These are phyloP conservation scores for Carpinus viminea DNA, from an alignment of 306 rosid species.

Conservation along the genomic window DNA sequence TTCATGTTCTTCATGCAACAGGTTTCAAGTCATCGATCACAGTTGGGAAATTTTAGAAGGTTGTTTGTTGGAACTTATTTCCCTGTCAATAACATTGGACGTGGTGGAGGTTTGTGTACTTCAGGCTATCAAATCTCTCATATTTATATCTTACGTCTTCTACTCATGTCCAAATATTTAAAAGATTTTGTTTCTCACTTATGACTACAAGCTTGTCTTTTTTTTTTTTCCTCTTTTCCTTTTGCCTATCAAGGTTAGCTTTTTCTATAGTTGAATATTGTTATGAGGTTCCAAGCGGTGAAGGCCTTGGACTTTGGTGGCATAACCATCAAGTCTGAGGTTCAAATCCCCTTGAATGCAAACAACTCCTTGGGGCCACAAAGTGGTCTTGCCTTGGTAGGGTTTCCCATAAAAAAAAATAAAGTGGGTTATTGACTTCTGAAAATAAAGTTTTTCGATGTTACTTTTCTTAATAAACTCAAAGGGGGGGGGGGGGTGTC, in stretches of 20 bases:
- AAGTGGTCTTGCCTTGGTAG: too few species aligned
- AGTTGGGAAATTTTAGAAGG: conserved; percentile 38
- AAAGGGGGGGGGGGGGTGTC: too few species aligned
- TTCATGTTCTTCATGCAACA: conserved; percentile 38
- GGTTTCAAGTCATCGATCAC: conserved; percentile 56
- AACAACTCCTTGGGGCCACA: too few species aligned
- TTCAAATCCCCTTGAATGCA: too few species aligned
- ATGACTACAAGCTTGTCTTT: neutral
- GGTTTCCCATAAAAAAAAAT: too few species aligned
- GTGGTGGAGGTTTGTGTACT: conserved; percentile 45
- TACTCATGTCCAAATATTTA: neutral
- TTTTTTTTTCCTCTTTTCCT: neutral
- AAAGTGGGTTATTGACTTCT: too few species aligned
- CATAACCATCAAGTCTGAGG: too few species aligned
- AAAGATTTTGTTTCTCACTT: neutral
- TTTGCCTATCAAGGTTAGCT: neutral
- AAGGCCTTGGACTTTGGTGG: neutral
- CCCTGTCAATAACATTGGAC: conserved; percentile 39
- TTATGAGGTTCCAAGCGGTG: neutral
- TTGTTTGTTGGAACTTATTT: conserved; percentile 45
- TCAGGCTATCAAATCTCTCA: neutral
- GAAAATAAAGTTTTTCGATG: too few species aligned
- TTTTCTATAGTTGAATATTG: neutral
- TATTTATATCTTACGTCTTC: neutral
- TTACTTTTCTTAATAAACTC: too few species aligned